A percentile compares a stretch with the other conserved stretches of the same genome.
Conservation (phyloP, 108 stramenopile species). For the Conticribra weissflogii region DNA sequence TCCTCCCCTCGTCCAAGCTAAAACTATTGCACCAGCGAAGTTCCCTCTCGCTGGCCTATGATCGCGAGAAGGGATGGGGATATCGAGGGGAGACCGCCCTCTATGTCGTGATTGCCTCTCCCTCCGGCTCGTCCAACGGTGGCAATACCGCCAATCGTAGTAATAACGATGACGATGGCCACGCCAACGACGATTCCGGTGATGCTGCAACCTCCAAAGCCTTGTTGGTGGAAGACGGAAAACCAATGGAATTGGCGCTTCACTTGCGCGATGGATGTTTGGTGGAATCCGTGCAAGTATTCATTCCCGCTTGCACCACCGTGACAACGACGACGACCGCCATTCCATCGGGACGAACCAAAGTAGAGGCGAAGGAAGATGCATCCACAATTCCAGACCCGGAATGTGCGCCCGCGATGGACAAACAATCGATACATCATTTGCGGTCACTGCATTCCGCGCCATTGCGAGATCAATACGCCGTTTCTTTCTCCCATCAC, state of each 20-base stretch:
- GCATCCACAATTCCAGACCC: no score
- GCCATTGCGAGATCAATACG: no score
- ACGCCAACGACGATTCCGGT: neutral
- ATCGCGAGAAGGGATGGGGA: slow-evolving; percentile 34
- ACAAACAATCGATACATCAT: no score
- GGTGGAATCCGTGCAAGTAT: slow-evolving; percentile 43
- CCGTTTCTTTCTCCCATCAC: slow-evolving; percentile 35
- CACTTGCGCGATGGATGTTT: slow-evolving; percentile 46
- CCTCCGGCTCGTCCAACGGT: no score
- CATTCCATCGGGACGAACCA: no score
- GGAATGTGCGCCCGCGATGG: no score
- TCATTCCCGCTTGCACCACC: neutral
- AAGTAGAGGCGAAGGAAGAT: no score
- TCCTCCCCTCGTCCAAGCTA: slow-evolving; percentile 43
- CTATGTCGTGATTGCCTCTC: no score
- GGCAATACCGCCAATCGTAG: slow-evolving; percentile 3
- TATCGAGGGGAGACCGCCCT: slow-evolving; percentile 48
- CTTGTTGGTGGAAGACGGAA: slow-evolving; percentile 12
- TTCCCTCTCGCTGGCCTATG: slow-evolving; percentile 40
- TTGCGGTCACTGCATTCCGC: no score
- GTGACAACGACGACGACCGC: neutral
- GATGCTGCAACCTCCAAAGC: neutral
- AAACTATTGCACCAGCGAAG: slow-evolving; percentile 49
- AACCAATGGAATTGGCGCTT: slow-evolving; percentile 29
- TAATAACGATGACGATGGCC: slow-evolving; percentile 1